Evolutionary conservation across 345 rosid species (phyloP).

Genomic region (Conringia planisiliqua): DNA sequence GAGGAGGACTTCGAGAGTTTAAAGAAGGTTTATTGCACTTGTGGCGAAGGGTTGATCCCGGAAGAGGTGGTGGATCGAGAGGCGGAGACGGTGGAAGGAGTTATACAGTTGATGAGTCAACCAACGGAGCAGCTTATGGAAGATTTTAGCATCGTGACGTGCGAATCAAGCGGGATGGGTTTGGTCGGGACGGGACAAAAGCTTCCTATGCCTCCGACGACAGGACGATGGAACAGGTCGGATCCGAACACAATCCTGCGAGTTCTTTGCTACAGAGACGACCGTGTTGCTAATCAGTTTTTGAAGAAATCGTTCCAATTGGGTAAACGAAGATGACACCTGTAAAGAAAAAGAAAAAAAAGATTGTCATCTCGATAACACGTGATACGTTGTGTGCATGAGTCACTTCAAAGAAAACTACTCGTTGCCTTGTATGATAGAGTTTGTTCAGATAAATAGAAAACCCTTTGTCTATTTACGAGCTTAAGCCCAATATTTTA

Average conservation of each 20-base stretch:
- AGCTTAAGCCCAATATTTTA: background rate
- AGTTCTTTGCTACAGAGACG: slow-evolving; percentile 72
- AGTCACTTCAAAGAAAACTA: background rate
- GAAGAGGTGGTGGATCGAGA: slow-evolving; percentile 66
- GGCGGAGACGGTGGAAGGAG: slow-evolving; percentile 68
- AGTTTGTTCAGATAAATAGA: background rate
- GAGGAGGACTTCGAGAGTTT: slow-evolving; percentile 68
- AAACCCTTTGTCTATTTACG: background rate
- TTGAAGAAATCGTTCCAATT: slow-evolving; percentile 69
- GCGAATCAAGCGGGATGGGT: slow-evolving; percentile 58
- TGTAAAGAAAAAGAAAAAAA: background rate
- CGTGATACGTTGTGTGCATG: background rate
- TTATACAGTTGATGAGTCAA: slow-evolving; percentile 60
- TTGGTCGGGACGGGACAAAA: slow-evolving; percentile 46
- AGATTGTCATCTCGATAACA: background rate
- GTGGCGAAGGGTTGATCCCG: slow-evolving; percentile 65
- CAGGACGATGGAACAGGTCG: slow-evolving; percentile 71
- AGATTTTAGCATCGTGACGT: slow-evolving; percentile 56
- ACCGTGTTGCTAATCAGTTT: slow-evolving; percentile 58
- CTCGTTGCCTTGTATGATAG: background rate
- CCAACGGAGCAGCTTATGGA: slow-evolving; percentile 69
- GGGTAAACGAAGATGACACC: slow-evolving; percentile 55
- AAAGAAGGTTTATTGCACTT: slow-evolving; percentile 57
- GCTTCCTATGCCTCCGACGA: slow-evolving; percentile 73
- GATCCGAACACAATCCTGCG: slow-evolving; percentile 82